A percentile compares a stretch with the other conserved stretches of the same genome.
Evolutionary conservation across 768 basidiomycete species (phyloP).

Genomic region (Termitomyces titanicus): DNA sequence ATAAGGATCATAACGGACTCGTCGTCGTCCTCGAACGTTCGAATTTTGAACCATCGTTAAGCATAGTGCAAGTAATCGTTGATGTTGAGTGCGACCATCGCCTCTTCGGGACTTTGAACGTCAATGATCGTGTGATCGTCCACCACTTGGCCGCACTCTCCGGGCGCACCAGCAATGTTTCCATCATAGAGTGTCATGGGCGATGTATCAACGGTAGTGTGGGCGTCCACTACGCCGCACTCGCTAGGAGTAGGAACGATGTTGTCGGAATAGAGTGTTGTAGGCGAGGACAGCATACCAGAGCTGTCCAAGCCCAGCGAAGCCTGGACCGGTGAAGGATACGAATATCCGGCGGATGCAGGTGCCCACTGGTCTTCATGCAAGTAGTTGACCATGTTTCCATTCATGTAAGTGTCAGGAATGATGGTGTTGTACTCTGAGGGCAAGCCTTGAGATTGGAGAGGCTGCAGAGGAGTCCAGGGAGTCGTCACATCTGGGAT

Average conservation of each 20-base stretch:
- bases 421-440: not conserved
- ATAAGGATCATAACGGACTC: not conserved
- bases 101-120: constrained; percentile 15
- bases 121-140: not conserved
- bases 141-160: constrained; percentile 6
- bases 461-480: constrained; percentile 7
- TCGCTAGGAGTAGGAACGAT: not conserved
- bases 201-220: not conserved
- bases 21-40: no score
- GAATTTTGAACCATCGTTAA: constrained; percentile 4
- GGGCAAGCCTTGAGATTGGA: not conserved
- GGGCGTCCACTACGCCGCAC: constrained; percentile 1
- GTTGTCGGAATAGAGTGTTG: not conserved
- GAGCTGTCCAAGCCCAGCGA: constrained; percentile 2
- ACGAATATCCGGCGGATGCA: not conserved
- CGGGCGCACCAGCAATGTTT: not conserved
- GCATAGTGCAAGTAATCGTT: constrained; percentile 22
- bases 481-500: constrained; percentile 3
- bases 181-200: not conserved
- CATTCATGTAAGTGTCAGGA: not conserved
- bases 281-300: constrained; percentile 5
- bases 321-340: not conserved
- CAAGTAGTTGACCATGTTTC: not conserved
- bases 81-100: constrained; percentile 23
- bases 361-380: constrained; percentile 5